phyloP scores from a whole-genome alignment of 257 asterid species.

The Salvia hispanica region DNA sequence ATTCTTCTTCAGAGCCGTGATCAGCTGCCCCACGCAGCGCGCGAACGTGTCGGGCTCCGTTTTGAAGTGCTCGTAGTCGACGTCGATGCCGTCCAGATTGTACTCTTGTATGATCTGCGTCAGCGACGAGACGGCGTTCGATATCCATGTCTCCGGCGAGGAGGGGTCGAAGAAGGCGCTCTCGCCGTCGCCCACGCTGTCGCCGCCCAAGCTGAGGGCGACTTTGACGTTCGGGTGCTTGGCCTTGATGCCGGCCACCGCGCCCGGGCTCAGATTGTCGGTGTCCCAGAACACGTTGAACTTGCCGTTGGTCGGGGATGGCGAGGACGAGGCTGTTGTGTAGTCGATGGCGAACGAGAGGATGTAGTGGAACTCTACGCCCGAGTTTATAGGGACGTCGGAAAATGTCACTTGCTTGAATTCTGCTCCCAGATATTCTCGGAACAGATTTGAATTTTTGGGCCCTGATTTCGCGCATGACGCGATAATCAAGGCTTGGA shows the following conservation, averaged over 20 bases:
- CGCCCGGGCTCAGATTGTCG: slow-evolving; percentile 52
- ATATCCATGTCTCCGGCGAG: slow-evolving; percentile 58
- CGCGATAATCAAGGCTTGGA: slow-evolving; percentile 28
- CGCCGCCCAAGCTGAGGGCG: slow-evolving; percentile 79
- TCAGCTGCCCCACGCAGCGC: slow-evolving; percentile 52
- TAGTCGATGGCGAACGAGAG: slow-evolving; percentile 86
- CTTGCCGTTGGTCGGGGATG: slow-evolving; percentile 64
- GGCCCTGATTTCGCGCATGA: slow-evolving; percentile 28
- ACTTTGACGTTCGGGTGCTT: slow-evolving; percentile 54
- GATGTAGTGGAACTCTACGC: slow-evolving; percentile 80
- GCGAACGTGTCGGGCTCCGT: slow-evolving; percentile 51
- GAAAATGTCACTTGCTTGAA: slow-evolving; percentile 62
- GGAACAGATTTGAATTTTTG: slow-evolving; percentile 49
- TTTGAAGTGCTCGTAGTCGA: slow-evolving; percentile 76
- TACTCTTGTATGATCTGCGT: slow-evolving; percentile 51
- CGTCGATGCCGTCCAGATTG: slow-evolving; percentile 66
- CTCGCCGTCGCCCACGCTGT: slow-evolving; percentile 43
- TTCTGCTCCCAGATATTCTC: slow-evolving; percentile 81
- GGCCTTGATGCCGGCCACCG: slow-evolving; percentile 51
- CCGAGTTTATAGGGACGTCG: slow-evolving; percentile 61
- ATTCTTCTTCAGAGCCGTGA: slow-evolving; percentile 49
- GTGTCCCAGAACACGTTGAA: slow-evolving; percentile 80
- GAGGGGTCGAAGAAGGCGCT: slow-evolving; percentile 59
- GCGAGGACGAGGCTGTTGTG: slow-evolving; percentile 52
- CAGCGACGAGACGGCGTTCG: slow-evolving; percentile 72